These are phyloP conservation scores for Arabidopsis arenosa DNA, from an alignment of 345 rosid species.

Conservation along the genomic window DNA sequence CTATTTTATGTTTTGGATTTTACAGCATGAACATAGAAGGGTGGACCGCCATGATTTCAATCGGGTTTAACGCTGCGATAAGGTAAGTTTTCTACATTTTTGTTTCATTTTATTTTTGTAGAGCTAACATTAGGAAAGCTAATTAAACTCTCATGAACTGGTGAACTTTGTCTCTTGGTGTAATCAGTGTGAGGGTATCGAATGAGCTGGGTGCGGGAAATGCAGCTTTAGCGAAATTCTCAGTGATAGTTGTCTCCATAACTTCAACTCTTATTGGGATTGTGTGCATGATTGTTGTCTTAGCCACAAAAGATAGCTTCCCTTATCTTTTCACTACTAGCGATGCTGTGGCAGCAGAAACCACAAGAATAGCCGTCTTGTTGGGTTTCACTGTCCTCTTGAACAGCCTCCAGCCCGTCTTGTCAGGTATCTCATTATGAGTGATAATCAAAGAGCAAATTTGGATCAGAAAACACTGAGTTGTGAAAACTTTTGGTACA, in stretches of 20 bases:
- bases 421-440: constrained; percentile 62
- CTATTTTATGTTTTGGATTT: not conserved
- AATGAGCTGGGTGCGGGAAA: constrained; percentile 91
- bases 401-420: constrained; percentile 89
- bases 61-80: constrained; percentile 91
- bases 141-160: not conserved
- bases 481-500: not conserved
- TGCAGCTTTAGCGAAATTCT: constrained; percentile 61
- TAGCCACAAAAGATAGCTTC: constrained; percentile 64
- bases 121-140: not conserved
- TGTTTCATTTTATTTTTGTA: not conserved
- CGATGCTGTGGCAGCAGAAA: constrained; percentile 75
- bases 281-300: constrained; percentile 62
- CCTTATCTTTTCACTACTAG: constrained; percentile 84
- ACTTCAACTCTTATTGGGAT: constrained; percentile 72
- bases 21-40: constrained; percentile 90
- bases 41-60: constrained; percentile 90
- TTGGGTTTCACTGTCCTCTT: constrained; percentile 76
- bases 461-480: not conserved
- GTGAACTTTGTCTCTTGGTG: not conserved
- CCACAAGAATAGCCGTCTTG: constrained; percentile 68
- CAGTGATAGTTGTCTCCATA: constrained; percentile 75
- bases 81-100: constrained; percentile 54
- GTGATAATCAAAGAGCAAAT: not conserved
- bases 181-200: constrained; percentile 81